Base-by-base conservation (phyloP, 75 land plant genomes). In the Adiantum capillusveneris region DNA sequence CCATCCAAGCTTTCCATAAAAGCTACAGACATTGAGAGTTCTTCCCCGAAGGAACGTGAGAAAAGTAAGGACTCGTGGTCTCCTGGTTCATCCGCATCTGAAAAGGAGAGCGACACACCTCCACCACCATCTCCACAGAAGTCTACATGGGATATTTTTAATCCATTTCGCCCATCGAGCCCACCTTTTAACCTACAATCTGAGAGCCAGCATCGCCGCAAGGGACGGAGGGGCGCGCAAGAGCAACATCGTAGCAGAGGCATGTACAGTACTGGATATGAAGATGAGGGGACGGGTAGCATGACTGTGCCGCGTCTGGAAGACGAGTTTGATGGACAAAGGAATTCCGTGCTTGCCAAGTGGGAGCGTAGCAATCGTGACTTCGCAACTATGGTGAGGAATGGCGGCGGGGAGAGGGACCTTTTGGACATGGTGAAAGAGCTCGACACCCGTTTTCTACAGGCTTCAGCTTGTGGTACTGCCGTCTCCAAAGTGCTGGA, bases 361-460 rank as follows among this genome's bases (percentile, higher is more conserved):
- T 16, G 76, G 71, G 51, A 71, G 67, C 17, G 73, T 70, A 44
- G 72, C 65, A 50, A 71, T 54, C 51, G 61, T 82, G 9, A 79
- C 73, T 34, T 34, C 37, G 3, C 37, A 9, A 34, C 37, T 9
- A 46, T 70, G 66, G 24, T 75, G 64, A 21, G 88, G 81, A 64
- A 70, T 75, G 36, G 84, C 82, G 13, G 30, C 75, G 70, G 81
- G 78, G 84, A 87, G 37, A 3, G 37, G 3, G 87, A 83, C 50
- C 65, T 93, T 1, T 73, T 51, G 0, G 96, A 84, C 67, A 82
- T 93, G 18, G 56, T 85, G 1, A 77, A 70, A 55, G 96, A 88
- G 59, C 69, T 93, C 9, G 87, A 88, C 63, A 87, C 85, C 28
- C 76, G 75, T 21, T 93, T 93, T 58, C 72, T 89, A 39, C 80